Base-by-base conservation (phyloP, 179 eudicot genomes). In the Silene noctiflora region DNA sequence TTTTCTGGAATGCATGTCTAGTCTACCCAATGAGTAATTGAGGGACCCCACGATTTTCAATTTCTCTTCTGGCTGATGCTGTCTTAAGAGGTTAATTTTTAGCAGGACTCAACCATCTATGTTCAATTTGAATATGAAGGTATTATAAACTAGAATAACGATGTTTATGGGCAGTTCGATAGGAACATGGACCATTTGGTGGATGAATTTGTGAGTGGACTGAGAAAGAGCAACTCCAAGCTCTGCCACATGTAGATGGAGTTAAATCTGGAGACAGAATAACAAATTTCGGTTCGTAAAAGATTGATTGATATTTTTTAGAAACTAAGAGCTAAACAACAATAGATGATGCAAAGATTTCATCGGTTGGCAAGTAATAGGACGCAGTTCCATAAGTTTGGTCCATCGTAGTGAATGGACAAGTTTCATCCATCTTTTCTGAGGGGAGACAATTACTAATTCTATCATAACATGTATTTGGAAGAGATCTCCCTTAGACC, bases 1-100 rank as follows among this genome's bases (percentile, higher is more conserved):
- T 42, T 51, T 22, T n/a, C 44, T 69, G 53, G n/a, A 76, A 20
- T 39, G 31, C 58, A 55, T 73, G 73, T 13, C 66, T 39, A 59
- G 19, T 17, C 63, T 62, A 62, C 27, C 33, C 16, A 51, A 51
- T 51, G 58, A 11, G n/a, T 51, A 3, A 51, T 51, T 51, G 58
- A 51, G 58, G 58, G 58, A 12, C 58, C n/a, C 16, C 58, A 51
- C 5, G n/a, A 51, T 16, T 51, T 51, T 51, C n/a, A 51, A 16
- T 51, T 16, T 51, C 58, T 6, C 58, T 4, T 51, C 4, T 2
- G 19, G 58, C 17, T 51, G 58, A 51, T 51, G 58, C 58, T 14
- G 58, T 14, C 58, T 51, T 51, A 16, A 12, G 58, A 51, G 5
- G n/a, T 51, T 12, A 51, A 51, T 51, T 51, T 12, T 51, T 51